These are phyloP conservation scores for Claviceps digitariae DNA, from an alignment of 2,329 filamentous ascomycete species.

Conservation along the genomic window DNA sequence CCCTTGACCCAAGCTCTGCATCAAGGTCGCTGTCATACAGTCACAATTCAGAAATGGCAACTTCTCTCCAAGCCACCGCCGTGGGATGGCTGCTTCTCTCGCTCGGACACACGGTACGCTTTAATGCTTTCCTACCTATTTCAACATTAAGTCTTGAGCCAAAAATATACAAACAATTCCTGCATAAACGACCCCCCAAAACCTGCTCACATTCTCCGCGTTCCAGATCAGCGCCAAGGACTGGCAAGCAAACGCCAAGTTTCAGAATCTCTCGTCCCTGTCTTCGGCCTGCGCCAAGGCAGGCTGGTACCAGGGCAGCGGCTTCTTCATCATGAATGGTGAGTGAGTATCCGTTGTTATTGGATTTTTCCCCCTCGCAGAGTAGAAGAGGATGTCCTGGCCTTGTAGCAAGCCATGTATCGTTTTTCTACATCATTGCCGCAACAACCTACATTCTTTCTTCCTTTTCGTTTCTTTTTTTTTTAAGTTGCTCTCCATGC, in stretches of 20 bases:
- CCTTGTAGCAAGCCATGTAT: not conserved
- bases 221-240: constrained; percentile 6
- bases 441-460: not conserved
- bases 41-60: constrained; percentile 1
- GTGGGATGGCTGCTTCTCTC: constrained; percentile 8
- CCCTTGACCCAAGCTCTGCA: not conserved
- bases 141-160: no score
- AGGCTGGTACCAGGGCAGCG: constrained; percentile 10
- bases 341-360: not conserved
- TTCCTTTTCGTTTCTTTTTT: no score
- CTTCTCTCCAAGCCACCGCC: constrained; percentile 5
- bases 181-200: not conserved
- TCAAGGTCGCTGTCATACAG: not conserved
- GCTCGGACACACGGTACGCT: constrained; percentile 7
- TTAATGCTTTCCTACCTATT: no score
- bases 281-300: constrained; percentile 5
- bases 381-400: no score
- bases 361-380: no score
- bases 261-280: constrained; percentile 5
- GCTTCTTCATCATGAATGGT: constrained; percentile 8
- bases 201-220: not conserved
- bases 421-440: not conserved
- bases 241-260: constrained; percentile 8
- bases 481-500: no score
- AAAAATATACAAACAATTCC: no score